A percentile compares a stretch with the other conserved stretches of the same genome.
phyloP scores from a whole-genome alignment of 2,329 filamentous ascomycete genomes.

The Arachnomyces sp. region DNA sequence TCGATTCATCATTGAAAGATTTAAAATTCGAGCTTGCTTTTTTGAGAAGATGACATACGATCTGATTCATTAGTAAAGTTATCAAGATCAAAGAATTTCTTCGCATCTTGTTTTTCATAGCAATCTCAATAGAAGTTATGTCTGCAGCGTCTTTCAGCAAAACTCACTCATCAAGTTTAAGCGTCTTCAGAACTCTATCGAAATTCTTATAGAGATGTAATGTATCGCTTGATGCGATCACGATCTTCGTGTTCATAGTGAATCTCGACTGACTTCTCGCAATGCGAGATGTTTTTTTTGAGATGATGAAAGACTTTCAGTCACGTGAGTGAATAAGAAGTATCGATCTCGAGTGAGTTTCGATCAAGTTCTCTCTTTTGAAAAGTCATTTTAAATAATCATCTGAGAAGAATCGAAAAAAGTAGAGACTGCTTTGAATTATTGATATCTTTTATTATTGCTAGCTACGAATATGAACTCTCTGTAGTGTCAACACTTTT shows the following conservation, averaged over 20 bases:
- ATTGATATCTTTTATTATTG: too few relatives aligned
- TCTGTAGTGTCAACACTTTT: too few relatives aligned
- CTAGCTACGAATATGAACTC: too few relatives aligned
- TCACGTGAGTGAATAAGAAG: too few relatives aligned
- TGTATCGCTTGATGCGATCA: constrained; percentile 1
- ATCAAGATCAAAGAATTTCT: background rate
- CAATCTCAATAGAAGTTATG: constrained; percentile 3
- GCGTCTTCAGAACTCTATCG: background rate
- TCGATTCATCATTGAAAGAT: background rate
- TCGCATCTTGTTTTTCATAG: constrained; percentile 2
- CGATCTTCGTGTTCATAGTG: constrained; percentile 1
- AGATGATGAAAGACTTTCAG: too few relatives aligned
- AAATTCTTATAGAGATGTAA: constrained; percentile 4
- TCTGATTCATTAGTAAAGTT: constrained; percentile 1
- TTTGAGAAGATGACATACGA: constrained; percentile 2
- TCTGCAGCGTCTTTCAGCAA: constrained; percentile 3
- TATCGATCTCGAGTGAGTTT: too few relatives aligned
- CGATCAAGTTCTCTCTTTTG: too few relatives aligned
- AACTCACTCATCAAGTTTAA: constrained; percentile 4
- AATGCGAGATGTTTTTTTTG: background rate
- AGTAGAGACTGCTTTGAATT: too few relatives aligned
- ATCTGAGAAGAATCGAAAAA: too few relatives aligned
- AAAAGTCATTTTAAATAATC: too few relatives aligned
- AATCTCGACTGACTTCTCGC: background rate
- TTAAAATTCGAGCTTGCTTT: constrained; percentile 1